These are phyloP conservation scores for Yamadazyma phyllophila DNA, from an alignment of 805 yeast species.

Conservation along the genomic window DNA sequence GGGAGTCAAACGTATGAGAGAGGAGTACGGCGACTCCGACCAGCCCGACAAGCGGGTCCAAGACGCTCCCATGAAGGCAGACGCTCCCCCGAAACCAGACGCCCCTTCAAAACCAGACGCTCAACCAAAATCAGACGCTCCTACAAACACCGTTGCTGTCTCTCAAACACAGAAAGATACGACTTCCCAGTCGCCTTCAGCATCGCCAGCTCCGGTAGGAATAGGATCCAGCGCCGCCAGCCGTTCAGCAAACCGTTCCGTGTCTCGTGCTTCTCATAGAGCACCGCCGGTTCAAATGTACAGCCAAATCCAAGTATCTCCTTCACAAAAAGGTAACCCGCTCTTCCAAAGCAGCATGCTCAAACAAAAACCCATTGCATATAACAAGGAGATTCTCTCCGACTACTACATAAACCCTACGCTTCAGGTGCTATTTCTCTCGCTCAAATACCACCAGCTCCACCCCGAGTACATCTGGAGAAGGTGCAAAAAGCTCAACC, in stretches of 20 bases:
- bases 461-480: slow-evolving; percentile 73
- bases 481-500: slow-evolving; percentile 44
- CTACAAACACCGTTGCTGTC: background rate
- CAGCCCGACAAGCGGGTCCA: background rate
- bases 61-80: background rate
- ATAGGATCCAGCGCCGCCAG: background rate
- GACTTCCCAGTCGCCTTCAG: background rate
- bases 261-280: background rate
- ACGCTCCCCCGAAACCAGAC: too few species aligned
- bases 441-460: slow-evolving; percentile 69
- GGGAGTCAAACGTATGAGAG: slow-evolving; percentile 62
- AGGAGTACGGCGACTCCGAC: slow-evolving; percentile 29
- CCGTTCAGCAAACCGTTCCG: background rate
- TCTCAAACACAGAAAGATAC: background rate
- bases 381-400: slow-evolving; percentile 48
- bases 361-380: slow-evolving; percentile 53
- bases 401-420: slow-evolving; percentile 65
- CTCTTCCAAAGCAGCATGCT: slow-evolving; percentile 49
- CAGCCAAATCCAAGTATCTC: slow-evolving; percentile 49
- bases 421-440: slow-evolving; percentile 58
- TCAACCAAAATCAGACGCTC: too few species aligned
- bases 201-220: background rate
- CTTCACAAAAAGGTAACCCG: slow-evolving; percentile 73
- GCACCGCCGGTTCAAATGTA: slow-evolving; percentile 13
- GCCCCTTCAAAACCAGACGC: background rate